Base-by-base conservation (phyloP, 2,329 filamentous ascomycete species). In the Zalaria sp. region DNA sequence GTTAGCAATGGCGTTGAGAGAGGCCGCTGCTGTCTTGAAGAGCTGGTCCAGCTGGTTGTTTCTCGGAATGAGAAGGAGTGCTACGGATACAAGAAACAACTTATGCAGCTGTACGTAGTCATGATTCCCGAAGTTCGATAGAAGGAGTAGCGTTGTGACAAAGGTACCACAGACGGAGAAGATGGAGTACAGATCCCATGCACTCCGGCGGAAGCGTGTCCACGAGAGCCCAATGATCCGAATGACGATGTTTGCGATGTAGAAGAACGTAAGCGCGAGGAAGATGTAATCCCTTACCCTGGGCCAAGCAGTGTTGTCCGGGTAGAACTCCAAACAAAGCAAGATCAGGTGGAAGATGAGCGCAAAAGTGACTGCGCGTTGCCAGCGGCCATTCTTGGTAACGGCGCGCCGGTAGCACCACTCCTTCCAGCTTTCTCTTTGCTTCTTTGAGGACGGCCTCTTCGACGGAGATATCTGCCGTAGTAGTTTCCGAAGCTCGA, bases 1-100 rank as follows among this genome's bases (percentile, higher is more conserved):
- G 56, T 95, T 98, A 44, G 82, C 77, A 51, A 98, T 98, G 11
- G 84, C 79, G 2, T 84, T 81, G 51, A 98, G 65, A 77, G 85
- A 93, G 41, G 89, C 91, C 7, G 91, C 91, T 0, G 89, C 93
- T 2, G 93, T 98, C 62, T 98, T 98, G 76, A 98, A 98, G 0
- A 98, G 76, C 59, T 98, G 91, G 57, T 98, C 93, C 25, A 98
- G 73, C 39, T 93, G 88, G 53, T 98, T 93, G 58, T 98, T 98
- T 40, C 93, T 77, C 1, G 91, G 91, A 46, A 98, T 98, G 29
- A 98, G 73, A 40, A 98, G 69, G 5, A 96, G 71, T 2, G 91
- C 80, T 42, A 96, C 82, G 5, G 85, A 81, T 18, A 96, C 91
- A 28, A 98, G 72, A 59, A 93, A 95, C 46, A 93, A 75, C 62